phyloP scores from a whole-genome alignment of 805 yeast genomes.

The Nematodospora valgi region DNA sequence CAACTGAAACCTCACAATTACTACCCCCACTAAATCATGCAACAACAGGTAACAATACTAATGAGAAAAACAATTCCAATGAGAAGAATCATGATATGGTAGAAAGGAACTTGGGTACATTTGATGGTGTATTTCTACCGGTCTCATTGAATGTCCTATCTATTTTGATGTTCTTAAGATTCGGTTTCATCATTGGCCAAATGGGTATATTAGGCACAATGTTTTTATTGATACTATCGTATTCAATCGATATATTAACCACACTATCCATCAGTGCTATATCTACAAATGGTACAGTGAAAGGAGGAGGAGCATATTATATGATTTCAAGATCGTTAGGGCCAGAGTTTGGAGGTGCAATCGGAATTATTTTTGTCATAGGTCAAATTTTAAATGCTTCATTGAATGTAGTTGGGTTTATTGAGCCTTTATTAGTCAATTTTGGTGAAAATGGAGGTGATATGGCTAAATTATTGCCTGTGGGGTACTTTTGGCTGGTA shows the following conservation, averaged over 20 bases:
- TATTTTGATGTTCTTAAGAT: slow-evolving; percentile 90
- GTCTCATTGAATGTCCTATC: slow-evolving; percentile 90
- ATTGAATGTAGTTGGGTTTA: slow-evolving; percentile 91
- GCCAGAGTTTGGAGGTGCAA: slow-evolving; percentile 97
- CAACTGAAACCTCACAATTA: slow-evolving; percentile 7
- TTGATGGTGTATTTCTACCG: slow-evolving; percentile 90
- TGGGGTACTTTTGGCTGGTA: slow-evolving; percentile 65
- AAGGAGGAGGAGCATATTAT: slow-evolving; percentile 98
- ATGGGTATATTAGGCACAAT: slow-evolving; percentile 84
- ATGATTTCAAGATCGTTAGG: slow-evolving; percentile 96
- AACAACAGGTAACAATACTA: neutral
- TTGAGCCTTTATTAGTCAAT: slow-evolving; percentile 83
- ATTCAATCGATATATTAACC: slow-evolving; percentile 77
- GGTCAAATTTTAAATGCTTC: slow-evolving; percentile 94
- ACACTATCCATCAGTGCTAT: slow-evolving; percentile 91
- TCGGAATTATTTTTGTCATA: slow-evolving; percentile 88
- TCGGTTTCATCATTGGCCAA: slow-evolving; percentile 94
- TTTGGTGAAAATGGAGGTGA: slow-evolving; percentile 64
- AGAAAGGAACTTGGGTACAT: slow-evolving; percentile 63
- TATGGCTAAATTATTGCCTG: slow-evolving; percentile 57
- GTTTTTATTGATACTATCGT: slow-evolving; percentile 64
- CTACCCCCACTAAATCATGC: slow-evolving; percentile 2
- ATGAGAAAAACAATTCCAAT: slow-evolving; percentile 3
- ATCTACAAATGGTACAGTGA: slow-evolving; percentile 94
- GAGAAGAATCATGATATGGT: slow-evolving; percentile 1